Conservation (phyloP, 257 asterid genomes). For the Verbena officinalis region DNA sequence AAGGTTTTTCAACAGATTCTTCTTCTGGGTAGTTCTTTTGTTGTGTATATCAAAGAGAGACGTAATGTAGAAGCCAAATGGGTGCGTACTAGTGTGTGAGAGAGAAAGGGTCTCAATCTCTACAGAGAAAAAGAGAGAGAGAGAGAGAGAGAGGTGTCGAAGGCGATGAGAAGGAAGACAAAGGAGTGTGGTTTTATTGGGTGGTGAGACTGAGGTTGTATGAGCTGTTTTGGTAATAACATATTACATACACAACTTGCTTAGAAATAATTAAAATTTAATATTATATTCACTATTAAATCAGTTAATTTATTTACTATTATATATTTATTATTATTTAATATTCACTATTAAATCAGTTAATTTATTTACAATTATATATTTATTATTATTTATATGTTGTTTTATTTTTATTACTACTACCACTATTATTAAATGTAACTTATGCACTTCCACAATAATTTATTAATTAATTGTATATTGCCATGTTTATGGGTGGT, state of each 20-base stretch:
- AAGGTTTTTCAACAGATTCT: slow-evolving; percentile 9
- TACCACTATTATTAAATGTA: too few species aligned
- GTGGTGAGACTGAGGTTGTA: slow-evolving; percentile 38
- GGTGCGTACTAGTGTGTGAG: slow-evolving; percentile 22
- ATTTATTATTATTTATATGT: too few species aligned
- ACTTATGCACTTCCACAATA: not conserved
- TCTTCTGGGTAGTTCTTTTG: slow-evolving; percentile 23
- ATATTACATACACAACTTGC: slow-evolving; percentile 8
- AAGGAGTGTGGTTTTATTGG: slow-evolving; percentile 52
- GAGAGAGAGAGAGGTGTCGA: slow-evolving; percentile 10
- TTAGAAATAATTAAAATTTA: not conserved
- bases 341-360: not conserved
- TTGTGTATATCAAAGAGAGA: slow-evolving; percentile 26
- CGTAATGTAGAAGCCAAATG: slow-evolving; percentile 38
- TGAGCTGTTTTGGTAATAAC: slow-evolving; percentile 37
- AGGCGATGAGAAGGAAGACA: slow-evolving; percentile 31
- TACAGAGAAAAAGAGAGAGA: slow-evolving; percentile 33
- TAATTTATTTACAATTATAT: too few species aligned
- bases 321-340: too few species aligned
- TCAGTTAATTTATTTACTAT: too few species aligned
- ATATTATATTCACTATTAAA: not conserved
- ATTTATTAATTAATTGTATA: not conserved
- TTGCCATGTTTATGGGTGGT: not conserved
- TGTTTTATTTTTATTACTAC: too few species aligned
- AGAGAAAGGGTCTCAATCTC: slow-evolving; percentile 40